Percentiles rank a stretch among this genome's conserved stretches.
phyloP scores from a whole-genome alignment of 441 rosid species.

The Theobroma grandiflorum region DNA sequence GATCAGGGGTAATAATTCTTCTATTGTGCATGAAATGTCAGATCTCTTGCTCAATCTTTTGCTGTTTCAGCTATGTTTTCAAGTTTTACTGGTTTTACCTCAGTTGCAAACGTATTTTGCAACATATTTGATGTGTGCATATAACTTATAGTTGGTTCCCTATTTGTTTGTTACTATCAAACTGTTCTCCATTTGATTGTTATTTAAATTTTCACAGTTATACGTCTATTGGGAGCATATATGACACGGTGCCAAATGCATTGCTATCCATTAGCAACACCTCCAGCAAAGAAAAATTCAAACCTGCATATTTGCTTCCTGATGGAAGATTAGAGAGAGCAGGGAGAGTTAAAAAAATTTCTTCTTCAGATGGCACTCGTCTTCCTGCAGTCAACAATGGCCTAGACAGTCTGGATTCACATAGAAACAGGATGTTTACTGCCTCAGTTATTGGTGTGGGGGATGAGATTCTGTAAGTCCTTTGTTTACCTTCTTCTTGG shows the following conservation, averaged over 20 bases:
- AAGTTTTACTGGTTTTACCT: slow-evolving; percentile 16
- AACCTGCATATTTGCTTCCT: slow-evolving; percentile 95
- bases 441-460: slow-evolving; percentile 88
- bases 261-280: slow-evolving; percentile 61
- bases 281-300: slow-evolving; percentile 63
- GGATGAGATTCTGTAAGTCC: slow-evolving; percentile 98
- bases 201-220: slow-evolving; percentile 56
- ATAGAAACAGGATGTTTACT: slow-evolving; percentile 55
- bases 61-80: slow-evolving; percentile 19
- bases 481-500: slow-evolving; percentile 20
- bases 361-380: slow-evolving; percentile 38
- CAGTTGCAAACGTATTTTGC: slow-evolving; percentile 1
- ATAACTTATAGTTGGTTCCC: slow-evolving; percentile 21
- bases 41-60: slow-evolving; percentile 10
- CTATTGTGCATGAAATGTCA: slow-evolving; percentile 29
- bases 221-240: slow-evolving; percentile 96
- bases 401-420: slow-evolving; percentile 44
- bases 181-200: slow-evolving; percentile 26
- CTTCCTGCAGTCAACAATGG: slow-evolving; percentile 42
- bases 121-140: background rate
- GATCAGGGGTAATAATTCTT: slow-evolving; percentile 84
- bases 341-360: slow-evolving; percentile 77
- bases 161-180: background rate
- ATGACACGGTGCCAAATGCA: slow-evolving; percentile 94
- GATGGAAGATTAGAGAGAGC: slow-evolving; percentile 99